Evolutionary conservation across 2,329 filamentous ascomycete genomes (phyloP), one percentile per base, ranked within the genome.

Genomic region (Penicillium frequentans): DNA sequence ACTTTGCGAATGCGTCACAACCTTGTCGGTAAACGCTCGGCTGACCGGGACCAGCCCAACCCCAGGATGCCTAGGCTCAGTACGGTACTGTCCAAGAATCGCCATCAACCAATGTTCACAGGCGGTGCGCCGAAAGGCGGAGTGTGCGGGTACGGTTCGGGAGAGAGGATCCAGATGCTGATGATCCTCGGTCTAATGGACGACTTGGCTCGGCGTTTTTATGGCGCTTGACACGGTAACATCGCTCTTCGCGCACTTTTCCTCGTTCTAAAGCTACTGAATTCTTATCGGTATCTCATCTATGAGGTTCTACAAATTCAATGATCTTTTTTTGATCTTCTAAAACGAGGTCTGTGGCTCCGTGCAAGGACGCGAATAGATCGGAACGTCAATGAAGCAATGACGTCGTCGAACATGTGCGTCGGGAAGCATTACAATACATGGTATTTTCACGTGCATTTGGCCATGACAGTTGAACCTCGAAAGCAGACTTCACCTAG

Each of bases 101-200:
- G 46, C 21, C 27, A 42, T 61, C 46, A 33, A 50, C 42, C 56
- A 57, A 56, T 62, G 59, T 67, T 69, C 68, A 71, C 63, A 67
- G 68, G 65, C 63, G 58, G 64, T 54, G 58, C 62, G 64, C 68
- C 63, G 68, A 68, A 63, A 57, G 55, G 58, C 64, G 64, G 64
- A 63, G 56, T 47, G 8, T 27, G 61, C 64, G 68, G 64, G 68
- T 66, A 60, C 59, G 60, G 61, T 66, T 73, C 71, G 71, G 71
- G 61, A 73, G 65, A 73, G 68, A 72, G 71, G 71, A 73, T 72
- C 70, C 62, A 71, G 64, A 59, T 62, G 63, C 48, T 57, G 61
- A 49, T 62, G 70, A 72, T 74, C 72, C 72, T 74, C 72, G 72
- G 72, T 72, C 71, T 70, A 74, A 74, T 67, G 72, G 72, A 61